phyloP scores from a whole-genome alignment of 176 grass and related monocot genomes.

The Rhynchospora breviuscula region DNA sequence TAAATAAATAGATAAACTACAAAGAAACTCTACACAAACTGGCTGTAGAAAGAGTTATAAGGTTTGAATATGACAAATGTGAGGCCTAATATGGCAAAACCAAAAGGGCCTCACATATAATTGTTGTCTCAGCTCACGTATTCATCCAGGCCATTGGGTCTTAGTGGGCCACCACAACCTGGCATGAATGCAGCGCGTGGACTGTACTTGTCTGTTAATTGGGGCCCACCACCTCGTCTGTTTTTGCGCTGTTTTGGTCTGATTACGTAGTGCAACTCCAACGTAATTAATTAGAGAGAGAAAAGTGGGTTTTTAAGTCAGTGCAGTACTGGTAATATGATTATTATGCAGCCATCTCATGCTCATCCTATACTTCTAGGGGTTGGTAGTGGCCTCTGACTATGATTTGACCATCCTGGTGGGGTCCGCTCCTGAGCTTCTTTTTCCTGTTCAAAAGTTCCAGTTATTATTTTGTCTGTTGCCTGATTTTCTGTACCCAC shows the following conservation, averaged over 20 bases:
- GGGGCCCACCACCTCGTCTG: background rate
- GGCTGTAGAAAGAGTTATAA: background rate
- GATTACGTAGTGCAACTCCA: background rate
- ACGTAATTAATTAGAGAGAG: background rate
- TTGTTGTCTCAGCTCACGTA: background rate
- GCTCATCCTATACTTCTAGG: background rate
- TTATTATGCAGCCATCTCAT: background rate
- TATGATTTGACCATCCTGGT: slow-evolving; percentile 7
- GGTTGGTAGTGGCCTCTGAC: background rate
- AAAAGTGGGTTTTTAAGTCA: background rate
- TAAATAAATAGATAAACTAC: background rate
- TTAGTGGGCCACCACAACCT: slow-evolving; percentile 7
- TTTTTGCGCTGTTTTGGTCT: background rate
- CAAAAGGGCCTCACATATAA: background rate
- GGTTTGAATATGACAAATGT: background rate
- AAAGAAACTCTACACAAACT: background rate
- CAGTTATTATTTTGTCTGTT: slow-evolving; percentile 17
- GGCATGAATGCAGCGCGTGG: background rate
- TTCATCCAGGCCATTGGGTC: background rate
- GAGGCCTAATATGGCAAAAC: background rate
- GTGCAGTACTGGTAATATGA: background rate
- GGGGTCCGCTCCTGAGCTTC: background rate
- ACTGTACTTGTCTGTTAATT: slow-evolving; percentile 13
- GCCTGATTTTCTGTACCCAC: slow-evolving; percentile 5
- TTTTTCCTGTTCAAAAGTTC: slow-evolving; percentile 5